These are phyloP conservation scores for Solanum pennellii DNA, from an alignment of 257 asterid genomes.

Conservation along the genomic window DNA sequence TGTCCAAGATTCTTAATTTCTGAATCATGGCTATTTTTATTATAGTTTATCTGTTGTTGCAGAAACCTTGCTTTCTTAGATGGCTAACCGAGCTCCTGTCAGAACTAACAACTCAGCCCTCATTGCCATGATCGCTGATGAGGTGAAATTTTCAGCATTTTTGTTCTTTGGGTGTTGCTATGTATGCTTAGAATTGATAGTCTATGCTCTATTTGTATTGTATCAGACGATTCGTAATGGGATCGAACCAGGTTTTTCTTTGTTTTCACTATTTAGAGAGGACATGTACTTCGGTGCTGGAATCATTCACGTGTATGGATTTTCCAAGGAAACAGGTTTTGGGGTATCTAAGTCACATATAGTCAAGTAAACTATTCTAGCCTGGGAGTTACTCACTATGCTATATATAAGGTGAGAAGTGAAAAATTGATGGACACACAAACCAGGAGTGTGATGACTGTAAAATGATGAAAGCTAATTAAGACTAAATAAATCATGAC, in stretches of 20 bases:
- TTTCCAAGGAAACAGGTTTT: neutral
- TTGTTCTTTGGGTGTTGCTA: neutral
- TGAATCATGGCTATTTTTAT: neutral
- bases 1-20: neutral
- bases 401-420: neutral
- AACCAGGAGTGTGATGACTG: neutral
- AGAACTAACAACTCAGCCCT: constrained; percentile 76
- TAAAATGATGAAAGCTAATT: neutral
- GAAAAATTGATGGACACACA: neutral
- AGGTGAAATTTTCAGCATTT: constrained; percentile 23
- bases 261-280: neutral
- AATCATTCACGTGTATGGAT: neutral
- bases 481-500: too few relatives aligned
- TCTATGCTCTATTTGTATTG: neutral
- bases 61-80: constrained; percentile 3
- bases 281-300: neutral
- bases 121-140: constrained; percentile 93
- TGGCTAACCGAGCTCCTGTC: constrained; percentile 82
- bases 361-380: neutral
- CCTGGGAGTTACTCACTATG: neutral
- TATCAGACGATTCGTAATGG: neutral
- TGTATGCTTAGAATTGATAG: neutral
- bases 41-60: neutral
- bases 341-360: neutral
- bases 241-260: neutral